Base-by-base conservation (phyloP, 2,329 filamentous ascomycete genomes). In the Venturia asperata region DNA sequence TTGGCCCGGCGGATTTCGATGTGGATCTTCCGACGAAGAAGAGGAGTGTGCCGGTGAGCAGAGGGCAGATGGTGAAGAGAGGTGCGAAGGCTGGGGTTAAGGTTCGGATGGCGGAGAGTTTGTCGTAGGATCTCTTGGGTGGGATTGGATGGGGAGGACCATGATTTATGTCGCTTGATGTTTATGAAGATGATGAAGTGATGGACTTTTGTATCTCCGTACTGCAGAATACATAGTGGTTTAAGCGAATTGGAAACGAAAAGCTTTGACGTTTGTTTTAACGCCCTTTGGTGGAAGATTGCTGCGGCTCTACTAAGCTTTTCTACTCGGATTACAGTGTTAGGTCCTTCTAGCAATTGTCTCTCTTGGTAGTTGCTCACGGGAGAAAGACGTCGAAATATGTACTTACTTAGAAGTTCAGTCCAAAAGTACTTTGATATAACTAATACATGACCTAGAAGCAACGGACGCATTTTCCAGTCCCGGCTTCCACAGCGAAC, bases 1-100 rank as follows among this genome's bases (percentile, higher is more conserved):
- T 65, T 52, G 62, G 62, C 5, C 65, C 64, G 17, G 63, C 30
- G 24, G 21, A 24, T n/a, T 64, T 37, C 34, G 27, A 27, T 30
- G 37, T 47, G 39, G 27, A 39, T 41, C 2, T 41, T 41, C 21
- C 47, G 7, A 58, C 30, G 63, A 64, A 43, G 49, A 58, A 56
- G 30, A 42, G 39, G 19, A 47, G 21, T 21, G 27, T 27, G 62
- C 24, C 24, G 10, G 43, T 49, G 43, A 63, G 24, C 41, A 47
- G 62, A 37, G 42, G n/a, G n/a, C 19, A 34, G 43, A 63, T 63
- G 62, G 17, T 52, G 6, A 55, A 34, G 19, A 47, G 24, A 30
- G n/a, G 45, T 30, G 62, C n/a, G 34, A 61, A n/a, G n/a, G n/a
- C 60, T 43, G 60, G 62, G 19, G 21, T 41, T 52, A 52, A 63